Evolutionary conservation across 805 yeast genomes (phyloP), one percentile per base, ranked within the genome.

Genomic region (Vanderwaltozyma verrucispora): DNA sequence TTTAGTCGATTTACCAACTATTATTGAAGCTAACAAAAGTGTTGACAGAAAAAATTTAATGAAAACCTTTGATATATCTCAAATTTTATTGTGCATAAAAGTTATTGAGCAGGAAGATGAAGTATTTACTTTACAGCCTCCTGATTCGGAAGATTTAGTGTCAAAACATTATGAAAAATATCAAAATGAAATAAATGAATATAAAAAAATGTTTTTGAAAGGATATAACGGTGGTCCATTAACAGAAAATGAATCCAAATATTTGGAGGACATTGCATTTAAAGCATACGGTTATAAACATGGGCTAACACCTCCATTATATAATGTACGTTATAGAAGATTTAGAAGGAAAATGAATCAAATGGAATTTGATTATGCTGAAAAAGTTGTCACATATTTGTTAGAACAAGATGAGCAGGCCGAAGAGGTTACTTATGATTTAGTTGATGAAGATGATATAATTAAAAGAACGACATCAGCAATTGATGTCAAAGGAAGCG

Each of bases 11-110:
- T 64, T 92, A 44, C 98, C 98, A 0, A 84, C 95, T 0, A 61
- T 88, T 4, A 72, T 84, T 9, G 98, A 92, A 56, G 75, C 83
- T 6, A 85, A 80, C 56, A 92, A 92, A 60, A 78, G 95, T 5
- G 74, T 88, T 18, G 98, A 92, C 56, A 46, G 60, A 28, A 89
- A 89, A 56, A 92, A 86, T 53, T 72, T 92, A 19, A 80, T 81
- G 64, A 92, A 92, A 53, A 76, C 94, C 0, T 68, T 85, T 25
- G 97, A 92, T 57, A 67, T 89, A 6, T 75, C 82, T 38, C 96
- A 92, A 60, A 83, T 92, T 65, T 63, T 92, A 36, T 60, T 88
- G 5, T 89, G 89, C 6, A 67, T 86, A 7, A 77, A 74, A 39
- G 64, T 69, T 13, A 63, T 76, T 5, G 56, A 63, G 12, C 49